Evolutionary conservation across 352 stramenopile species (phyloP).

Genomic region (Globisporangium yorkense): DNA sequence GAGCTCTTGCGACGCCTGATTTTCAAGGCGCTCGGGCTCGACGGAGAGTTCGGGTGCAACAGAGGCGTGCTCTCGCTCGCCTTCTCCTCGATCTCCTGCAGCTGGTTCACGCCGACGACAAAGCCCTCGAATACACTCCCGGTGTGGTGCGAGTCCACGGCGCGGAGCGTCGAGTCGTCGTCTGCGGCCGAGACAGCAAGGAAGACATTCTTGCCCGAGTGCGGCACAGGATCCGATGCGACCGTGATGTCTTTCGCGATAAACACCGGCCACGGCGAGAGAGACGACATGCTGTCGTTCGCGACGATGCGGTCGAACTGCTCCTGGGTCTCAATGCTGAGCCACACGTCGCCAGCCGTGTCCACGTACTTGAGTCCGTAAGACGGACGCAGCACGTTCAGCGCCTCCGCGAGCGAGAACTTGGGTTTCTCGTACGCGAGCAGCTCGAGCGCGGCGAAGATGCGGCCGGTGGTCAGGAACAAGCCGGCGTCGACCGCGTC

Average conservation of each 20-base stretch:
- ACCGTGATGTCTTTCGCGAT: constrained; percentile 22
- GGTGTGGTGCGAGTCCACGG: constrained; percentile 49
- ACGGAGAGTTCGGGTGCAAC: constrained; percentile 26
- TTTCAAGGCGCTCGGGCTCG: constrained; percentile 14
- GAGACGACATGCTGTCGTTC: constrained; percentile 54
- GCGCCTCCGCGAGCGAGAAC: constrained; percentile 70
- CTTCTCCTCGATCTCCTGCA: constrained; percentile 27
- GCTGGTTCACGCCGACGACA: constrained; percentile 60
- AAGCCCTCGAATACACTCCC: constrained; percentile 61
- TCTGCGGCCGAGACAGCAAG: constrained; percentile 61
- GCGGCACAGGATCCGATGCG: constrained; percentile 9
- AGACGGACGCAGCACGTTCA: constrained; percentile 61
- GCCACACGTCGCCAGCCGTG: constrained; percentile 71
- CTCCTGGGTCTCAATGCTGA: constrained; percentile 80
- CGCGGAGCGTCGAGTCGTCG: constrained; percentile 57
- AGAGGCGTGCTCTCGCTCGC: constrained; percentile 26
- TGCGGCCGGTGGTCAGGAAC: constrained; percentile 62
- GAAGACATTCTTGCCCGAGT: constrained; percentile 66
- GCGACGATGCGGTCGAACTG: constrained; percentile 57
- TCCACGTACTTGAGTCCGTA: constrained; percentile 59
- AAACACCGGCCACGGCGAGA: constrained; percentile 78
- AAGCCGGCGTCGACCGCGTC: constrained; percentile 68
- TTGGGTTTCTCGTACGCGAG: constrained; percentile 59
- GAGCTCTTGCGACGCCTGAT: constrained; percentile 30
- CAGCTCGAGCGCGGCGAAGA: constrained; percentile 60